Conservation (phyloP, 2,329 filamentous ascomycete genomes). For the Trichophyton benhamiae region DNA sequence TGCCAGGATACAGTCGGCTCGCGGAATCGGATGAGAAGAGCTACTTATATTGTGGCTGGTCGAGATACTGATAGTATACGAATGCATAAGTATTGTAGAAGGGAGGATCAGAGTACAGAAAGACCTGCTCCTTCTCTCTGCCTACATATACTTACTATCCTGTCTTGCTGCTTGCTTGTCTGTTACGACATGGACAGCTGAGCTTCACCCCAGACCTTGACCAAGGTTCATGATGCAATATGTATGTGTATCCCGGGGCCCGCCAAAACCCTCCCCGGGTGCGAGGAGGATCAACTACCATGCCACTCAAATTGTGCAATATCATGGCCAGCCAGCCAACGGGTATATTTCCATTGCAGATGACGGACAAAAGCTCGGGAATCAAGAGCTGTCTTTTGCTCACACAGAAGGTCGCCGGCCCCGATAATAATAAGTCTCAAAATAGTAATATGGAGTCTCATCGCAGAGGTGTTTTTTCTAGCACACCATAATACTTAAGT, state of each 20-base stretch:
- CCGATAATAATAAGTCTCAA: too few species aligned
- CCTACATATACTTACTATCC: too few species aligned
- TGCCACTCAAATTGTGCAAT: background rate
- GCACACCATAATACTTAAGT: background rate
- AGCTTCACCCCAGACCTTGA: background rate
- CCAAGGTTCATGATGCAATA: background rate
- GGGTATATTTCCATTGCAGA: background rate
- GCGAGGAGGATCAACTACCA: slow-evolving; percentile 1
- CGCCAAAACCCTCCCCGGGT: background rate
- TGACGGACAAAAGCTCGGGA: background rate
- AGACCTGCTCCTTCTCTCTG: background rate
- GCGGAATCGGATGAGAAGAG: background rate
- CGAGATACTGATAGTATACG: background rate
- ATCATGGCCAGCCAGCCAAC: background rate
- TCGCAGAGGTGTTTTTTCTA: background rate
- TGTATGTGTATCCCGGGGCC: background rate
- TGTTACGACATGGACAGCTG: background rate
- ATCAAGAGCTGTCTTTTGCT: too few species aligned
- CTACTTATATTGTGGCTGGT: background rate
- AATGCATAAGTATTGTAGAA: background rate
- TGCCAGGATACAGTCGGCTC: background rate
- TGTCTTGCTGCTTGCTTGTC: background rate
- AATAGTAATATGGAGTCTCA: too few species aligned
- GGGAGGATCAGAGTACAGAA: background rate
- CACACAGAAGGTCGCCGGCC: too few species aligned